Evolutionary conservation across 805 yeast genomes (phyloP), one percentile per base, ranked within the genome.

Genomic region (Hanseniaspora clermontiae): DNA sequence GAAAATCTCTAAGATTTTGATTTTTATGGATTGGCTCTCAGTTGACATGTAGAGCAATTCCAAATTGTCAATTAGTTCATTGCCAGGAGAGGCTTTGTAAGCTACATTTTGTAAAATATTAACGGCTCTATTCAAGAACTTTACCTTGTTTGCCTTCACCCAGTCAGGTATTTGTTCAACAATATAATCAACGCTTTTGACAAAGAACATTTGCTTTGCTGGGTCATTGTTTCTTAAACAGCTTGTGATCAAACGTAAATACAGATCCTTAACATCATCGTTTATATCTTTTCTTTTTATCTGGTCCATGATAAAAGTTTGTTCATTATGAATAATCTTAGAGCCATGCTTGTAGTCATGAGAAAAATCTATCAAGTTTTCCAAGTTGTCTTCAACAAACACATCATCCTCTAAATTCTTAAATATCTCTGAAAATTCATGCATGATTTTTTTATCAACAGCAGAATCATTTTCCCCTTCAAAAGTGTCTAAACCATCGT

Each of bases 191-290:
- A 74, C 64, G 52, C 67, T 66, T 4, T 60, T 59, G 0, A 82
- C 77, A 56, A 68, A 66, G 7, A 55, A 51, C 12, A 37, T n/a
- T 2, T 67, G 66, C 1, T 75, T 60, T 0, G 89, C 88, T 2
- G 76, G 77, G 1, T 80, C 81, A 64, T 89, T 89, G 65, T 88
- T 88, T 62, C 96, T 75, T 47, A 88, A 67, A 5, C 90, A 68
- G 5, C 87, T 75, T 0, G 85, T 82, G 58, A 89, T 71, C 32
- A 84, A 72, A 59, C 88, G 72, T 14, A 80, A 76, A 1, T 81
- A 66, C 46, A 77, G 62, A 57, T 87, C 93, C 57, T 74, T 71
- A 27, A 69, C 48, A 0, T 60, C 43, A 6, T 58, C 19, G 6
- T 66, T 64, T 1, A 63, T 56, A 14, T 57, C 50, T 0, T 58